phyloP scores from a whole-genome alignment of 768 basidiomycete genomes.

The Brasilioporus rufonigricans region DNA sequence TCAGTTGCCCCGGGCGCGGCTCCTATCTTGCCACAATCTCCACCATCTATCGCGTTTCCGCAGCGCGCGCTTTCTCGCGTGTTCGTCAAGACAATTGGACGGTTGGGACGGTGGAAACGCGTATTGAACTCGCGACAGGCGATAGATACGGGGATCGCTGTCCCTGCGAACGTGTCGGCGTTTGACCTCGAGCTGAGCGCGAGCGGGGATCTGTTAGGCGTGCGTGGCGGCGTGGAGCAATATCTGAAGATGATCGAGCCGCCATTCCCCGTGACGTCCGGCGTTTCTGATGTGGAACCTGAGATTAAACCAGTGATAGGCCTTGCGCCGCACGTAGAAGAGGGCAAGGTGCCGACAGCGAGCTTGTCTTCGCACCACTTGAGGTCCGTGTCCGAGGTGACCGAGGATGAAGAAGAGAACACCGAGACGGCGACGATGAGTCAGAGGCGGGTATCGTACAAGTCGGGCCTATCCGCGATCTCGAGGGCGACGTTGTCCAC shows the following conservation, averaged over 20 bases:
- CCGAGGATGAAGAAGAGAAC: constrained; percentile 29
- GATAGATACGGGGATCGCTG: constrained; percentile 35
- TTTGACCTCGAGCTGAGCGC: constrained; percentile 67
- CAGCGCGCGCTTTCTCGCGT: constrained; percentile 70
- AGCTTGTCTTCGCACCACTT: constrained; percentile 18
- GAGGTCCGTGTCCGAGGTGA: constrained; percentile 32
- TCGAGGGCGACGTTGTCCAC: constrained; percentile 21
- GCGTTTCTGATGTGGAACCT: background rate
- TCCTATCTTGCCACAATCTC: constrained; percentile 29
- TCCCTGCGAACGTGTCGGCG: constrained; percentile 54
- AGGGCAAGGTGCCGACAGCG: constrained; percentile 6
- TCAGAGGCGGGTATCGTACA: constrained; percentile 17
- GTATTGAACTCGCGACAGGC: constrained; percentile 55
- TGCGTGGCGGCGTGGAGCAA: constrained; percentile 62
- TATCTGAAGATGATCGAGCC: constrained; percentile 59
- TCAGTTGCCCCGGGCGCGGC: constrained; percentile 24
- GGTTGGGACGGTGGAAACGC: constrained; percentile 79
- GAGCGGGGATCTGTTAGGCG: constrained; percentile 58
- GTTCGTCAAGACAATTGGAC: constrained; percentile 79
- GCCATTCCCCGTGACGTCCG: constrained; percentile 22
- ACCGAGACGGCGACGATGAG: constrained; percentile 18
- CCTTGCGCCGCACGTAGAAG: background rate
- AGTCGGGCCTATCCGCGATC: constrained; percentile 20
- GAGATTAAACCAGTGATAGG: background rate
- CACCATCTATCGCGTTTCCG: constrained; percentile 43